Evolutionary conservation across 2,329 filamentous ascomycete species (phyloP), one percentile per base, ranked within the genome.

Genomic region (Xylariaceae sp.): DNA sequence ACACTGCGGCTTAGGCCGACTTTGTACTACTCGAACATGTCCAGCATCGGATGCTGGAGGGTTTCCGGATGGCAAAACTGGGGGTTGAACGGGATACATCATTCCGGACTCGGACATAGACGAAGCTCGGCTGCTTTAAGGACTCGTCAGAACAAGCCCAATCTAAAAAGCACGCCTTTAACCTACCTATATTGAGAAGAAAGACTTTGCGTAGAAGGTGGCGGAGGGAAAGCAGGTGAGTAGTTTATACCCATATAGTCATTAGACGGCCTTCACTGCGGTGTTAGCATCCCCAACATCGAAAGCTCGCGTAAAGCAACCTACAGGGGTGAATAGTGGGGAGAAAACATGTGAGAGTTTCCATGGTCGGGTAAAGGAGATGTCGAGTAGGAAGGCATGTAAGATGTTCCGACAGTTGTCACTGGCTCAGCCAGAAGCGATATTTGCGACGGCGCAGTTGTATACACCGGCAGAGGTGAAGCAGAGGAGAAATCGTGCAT

Each of bases 1-100:
- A 73, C 93, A 97, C 70, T 96, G 91, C 39, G 92, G 92, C 75
- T 96, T 96, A n/a, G 91, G 91, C 60, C 89, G 83, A 63, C 85
- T 86, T 70, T 89, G 87, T 15, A 92, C 80, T 13, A 92, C 84
- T 54, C 89, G 81, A 32, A 90, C 85, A 60, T 84, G 76, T 36
- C 76, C 69, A 30, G 72, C 70, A 58, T 77, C 73, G 58, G 75
- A 71, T 60, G 63, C 58, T 33, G 66, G 51, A 54, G 67, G 57
- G 39, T 55, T 67, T 33, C 71, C 70, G 18, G 72, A 66, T n/a
- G 72, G 61, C 43, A 77, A 66, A 42, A 66, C 69, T 55, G 50
- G 70, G 48, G 60, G 57, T 43, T 64, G 73, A 11, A 78, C 70
- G 20, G 74, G 72, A 60, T 80, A 80, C 68, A 79, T 74, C 58